Evolutionary conservation across 768 basidiomycete genomes (phyloP), one percentile per base, ranked within the genome.

Genomic region (Rhodotorula babjevae): DNA sequence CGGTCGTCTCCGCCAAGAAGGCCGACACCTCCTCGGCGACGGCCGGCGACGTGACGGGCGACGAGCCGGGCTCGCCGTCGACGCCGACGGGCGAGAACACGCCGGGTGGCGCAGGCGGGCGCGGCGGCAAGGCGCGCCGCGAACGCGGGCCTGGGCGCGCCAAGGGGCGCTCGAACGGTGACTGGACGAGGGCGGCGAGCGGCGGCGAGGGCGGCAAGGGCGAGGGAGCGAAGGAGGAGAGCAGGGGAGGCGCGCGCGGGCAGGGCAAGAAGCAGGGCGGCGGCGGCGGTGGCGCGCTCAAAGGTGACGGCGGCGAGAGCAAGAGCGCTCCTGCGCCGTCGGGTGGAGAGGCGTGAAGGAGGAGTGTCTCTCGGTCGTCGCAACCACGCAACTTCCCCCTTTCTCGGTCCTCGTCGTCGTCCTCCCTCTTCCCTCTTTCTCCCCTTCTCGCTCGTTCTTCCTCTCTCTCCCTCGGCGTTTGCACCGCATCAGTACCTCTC

Each of bases 111-210:
- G 25, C 58, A 12, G 56, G 56, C 7, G 25, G 8, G 7, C 58
- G 58, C 36, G 40, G 58, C 44, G 60, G 60, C n/a, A 29, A 42
- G n/a, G n/a, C 42, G 15, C 36, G 60, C 16, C 42, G 60, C 18
- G 60, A 36, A 10, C 60, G 59, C 42, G 59, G 59, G n/a, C 59
- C 33, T 6, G 70, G 56, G 25, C 21, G 59, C 40, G 53, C 53
- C 21, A 27, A 42, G n/a, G 59, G 52, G 2, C 59, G 71, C 44
- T 52, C 46, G 23, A 68, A 72, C 46, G 71, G 71, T 3, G 71
- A 72, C 27, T 72, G 71, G 71, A 58, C 57, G 57, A 8, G 57
- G 2, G 57, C 9, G 50, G 23, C 50, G 25, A 52, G 25, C 11
- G 50, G n/a, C n/a, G 31, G 3, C 21, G 46, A 2, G 46, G 52